Percentiles rank a stretch among this genome's conserved stretches.
These are phyloP conservation scores for Zizania latifolia DNA, from an alignment of 176 grass and related monocot genomes.

Conservation along the genomic window DNA sequence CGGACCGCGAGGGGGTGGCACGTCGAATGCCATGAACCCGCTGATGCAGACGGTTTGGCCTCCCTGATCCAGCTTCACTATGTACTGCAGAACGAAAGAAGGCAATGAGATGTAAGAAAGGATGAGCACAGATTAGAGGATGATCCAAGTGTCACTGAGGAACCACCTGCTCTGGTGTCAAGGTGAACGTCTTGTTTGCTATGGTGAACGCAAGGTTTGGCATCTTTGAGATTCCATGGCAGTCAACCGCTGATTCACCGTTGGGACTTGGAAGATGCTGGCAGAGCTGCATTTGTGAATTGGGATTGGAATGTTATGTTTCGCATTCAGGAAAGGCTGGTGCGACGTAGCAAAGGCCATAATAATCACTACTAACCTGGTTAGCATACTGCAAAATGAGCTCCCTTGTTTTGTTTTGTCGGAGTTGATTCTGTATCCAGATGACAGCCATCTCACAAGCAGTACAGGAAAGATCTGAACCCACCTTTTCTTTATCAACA, in stretches of 20 bases:
- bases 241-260: slow-evolving; percentile 67
- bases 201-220: slow-evolving; percentile 84
- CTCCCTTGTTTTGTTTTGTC: slow-evolving; percentile 62
- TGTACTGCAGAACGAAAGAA: slow-evolving; percentile 45
- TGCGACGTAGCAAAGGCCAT: not conserved
- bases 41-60: slow-evolving; percentile 71
- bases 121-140: not conserved
- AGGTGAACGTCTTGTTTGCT: slow-evolving; percentile 52
- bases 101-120: not conserved
- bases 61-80: slow-evolving; percentile 66
- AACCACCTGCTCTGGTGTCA: slow-evolving; percentile 75
- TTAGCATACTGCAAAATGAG: slow-evolving; percentile 67
- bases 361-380: slow-evolving; percentile 46
- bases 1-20: slow-evolving; percentile 62
- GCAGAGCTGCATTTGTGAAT: slow-evolving; percentile 45
- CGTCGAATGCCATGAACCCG: slow-evolving; percentile 78
- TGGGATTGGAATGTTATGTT: not conserved
- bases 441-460: slow-evolving; percentile 91
- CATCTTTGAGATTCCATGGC: slow-evolving; percentile 67
- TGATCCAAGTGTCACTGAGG: not conserved
- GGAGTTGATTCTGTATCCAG: slow-evolving; percentile 92
- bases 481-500: slow-evolving; percentile 42
- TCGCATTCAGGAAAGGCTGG: not conserved
- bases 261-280: slow-evolving; percentile 73
- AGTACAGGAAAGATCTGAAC: slow-evolving; percentile 65